These are phyloP conservation scores for Aspergillus fischeri DNA, from an alignment of 2,329 filamentous ascomycete genomes.

Conservation along the genomic window DNA sequence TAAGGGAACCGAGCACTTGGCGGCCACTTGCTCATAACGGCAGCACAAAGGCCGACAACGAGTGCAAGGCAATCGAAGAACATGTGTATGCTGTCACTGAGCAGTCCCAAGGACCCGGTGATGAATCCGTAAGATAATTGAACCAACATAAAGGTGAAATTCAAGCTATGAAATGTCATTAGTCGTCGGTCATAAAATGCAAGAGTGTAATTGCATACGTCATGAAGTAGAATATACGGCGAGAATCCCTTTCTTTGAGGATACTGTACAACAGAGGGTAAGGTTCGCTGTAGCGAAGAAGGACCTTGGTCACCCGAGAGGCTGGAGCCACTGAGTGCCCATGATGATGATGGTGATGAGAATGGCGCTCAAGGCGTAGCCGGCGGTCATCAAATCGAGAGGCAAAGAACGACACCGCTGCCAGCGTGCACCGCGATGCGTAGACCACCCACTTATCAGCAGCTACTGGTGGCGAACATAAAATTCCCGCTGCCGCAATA, in stretches of 20 bases:
- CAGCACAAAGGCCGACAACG: constrained; percentile 81
- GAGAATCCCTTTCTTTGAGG: constrained; percentile 83
- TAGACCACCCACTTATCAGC: constrained; percentile 26
- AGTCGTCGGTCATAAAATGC: not conserved
- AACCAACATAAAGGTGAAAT: constrained; percentile 90
- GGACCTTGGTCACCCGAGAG: constrained; percentile 66
- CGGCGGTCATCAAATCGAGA: constrained; percentile 31
- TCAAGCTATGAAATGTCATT: constrained; percentile 58
- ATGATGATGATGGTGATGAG: constrained; percentile 25
- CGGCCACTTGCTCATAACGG: constrained; percentile 96
- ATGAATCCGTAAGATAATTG: constrained; percentile 92
- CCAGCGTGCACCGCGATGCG: constrained; percentile 24
- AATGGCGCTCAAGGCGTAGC: constrained; percentile 23
- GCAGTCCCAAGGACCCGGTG: constrained; percentile 87
- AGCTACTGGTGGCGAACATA: constrained; percentile 26
- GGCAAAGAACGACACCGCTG: constrained; percentile 28
- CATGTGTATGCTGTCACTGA: constrained; percentile 99
- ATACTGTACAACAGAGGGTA: constrained; percentile 83
- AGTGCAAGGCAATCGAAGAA: constrained; percentile 96
- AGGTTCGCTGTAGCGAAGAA: constrained; percentile 65
- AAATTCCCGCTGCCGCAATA: constrained; percentile 23
- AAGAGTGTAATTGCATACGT: constrained; percentile 51
- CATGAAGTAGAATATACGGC: constrained; percentile 97
- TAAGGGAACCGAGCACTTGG: constrained; percentile 86
- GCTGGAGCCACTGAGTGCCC: constrained; percentile 42